These are phyloP conservation scores for Cladosporium sp. DNA, from an alignment of 2,329 filamentous ascomycete species.

Conservation along the genomic window DNA sequence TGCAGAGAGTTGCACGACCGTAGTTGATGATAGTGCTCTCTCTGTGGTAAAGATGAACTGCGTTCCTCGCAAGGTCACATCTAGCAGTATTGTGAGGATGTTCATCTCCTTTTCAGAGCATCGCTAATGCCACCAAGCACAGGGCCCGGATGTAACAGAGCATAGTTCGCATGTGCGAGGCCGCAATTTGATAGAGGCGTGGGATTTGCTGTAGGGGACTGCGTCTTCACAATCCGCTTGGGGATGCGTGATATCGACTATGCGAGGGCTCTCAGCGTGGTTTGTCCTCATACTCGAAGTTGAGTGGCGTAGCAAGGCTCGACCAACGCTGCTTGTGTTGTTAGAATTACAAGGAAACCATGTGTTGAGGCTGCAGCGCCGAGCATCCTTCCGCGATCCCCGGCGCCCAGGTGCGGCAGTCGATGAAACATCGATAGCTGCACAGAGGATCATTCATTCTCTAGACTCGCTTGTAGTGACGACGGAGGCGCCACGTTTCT, in stretches of 20 bases:
- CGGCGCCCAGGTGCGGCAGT: background rate
- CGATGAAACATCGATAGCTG: background rate
- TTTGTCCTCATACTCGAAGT: background rate
- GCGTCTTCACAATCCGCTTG: background rate
- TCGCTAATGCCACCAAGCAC: background rate
- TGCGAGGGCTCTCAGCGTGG: background rate
- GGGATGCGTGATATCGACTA: background rate
- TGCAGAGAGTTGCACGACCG: too few species aligned
- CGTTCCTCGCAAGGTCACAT: too few species aligned
- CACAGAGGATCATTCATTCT: background rate
- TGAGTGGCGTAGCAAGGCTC: background rate
- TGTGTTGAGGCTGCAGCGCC: constrained; percentile 5
- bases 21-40: too few species aligned
- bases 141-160: background rate
- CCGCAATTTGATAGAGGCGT: constrained; percentile 5
- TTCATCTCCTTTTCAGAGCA: background rate
- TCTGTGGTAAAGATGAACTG: too few species aligned
- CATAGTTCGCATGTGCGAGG: background rate
- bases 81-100: too few species aligned
- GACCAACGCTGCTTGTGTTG: background rate
- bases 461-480: background rate
- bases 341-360: background rate
- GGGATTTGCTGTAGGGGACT: background rate
- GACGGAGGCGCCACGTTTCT: background rate
- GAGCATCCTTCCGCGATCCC: background rate